Evolutionary conservation across 495 filamentous ascomycete species (phyloP), one percentile per base, ranked within the genome.

Genomic region (Aspergillus heteromorphus): DNA sequence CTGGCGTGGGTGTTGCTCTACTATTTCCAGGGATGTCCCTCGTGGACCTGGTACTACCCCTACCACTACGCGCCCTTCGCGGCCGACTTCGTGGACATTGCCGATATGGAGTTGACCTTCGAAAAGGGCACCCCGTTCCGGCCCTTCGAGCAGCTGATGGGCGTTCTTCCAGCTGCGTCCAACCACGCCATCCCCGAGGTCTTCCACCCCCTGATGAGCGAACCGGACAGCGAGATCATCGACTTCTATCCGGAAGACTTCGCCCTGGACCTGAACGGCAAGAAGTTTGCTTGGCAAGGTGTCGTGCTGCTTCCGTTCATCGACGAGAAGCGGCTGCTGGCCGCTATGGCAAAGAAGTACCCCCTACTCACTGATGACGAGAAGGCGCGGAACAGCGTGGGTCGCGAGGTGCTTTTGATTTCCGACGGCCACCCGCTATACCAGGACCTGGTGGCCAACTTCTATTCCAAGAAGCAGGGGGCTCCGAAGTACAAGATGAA

Each of bases 11-110:
- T 97, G n/a, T 74, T 99, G 20, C 76, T 87, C 16, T 99, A 99
- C 65, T 99, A 99, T 69, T 95, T 96, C 67, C 93, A 99, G 69
- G 93, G 95, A 16, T 97, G 93, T 62, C 90, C 95, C 10, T 95
- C 89, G 2, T 97, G 95, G 93, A 92, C 87, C 48, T 99, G 93
- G 93, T 99, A 91, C 65, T 99, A 96, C 63, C 93, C 93, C 1
- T 92, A 97, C 65, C 93, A 99, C 67, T 99, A 99, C 64, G 95
- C 93, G 4, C 93, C 93, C 10, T 97, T 97, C 71, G 93, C 95
- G 1, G 87, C 91, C 41, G 93, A 99, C 69, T 99, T 99, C 66
- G 84, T 85, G 48, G 87, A 93, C 48, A 77, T 99, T 29, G 81
- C 69, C 43, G 83, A 92, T 49, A 84, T 96, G 73, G 79, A 84